Base-by-base conservation (phyloP, 768 basidiomycete genomes). In the Agrocybe pediades region DNA sequence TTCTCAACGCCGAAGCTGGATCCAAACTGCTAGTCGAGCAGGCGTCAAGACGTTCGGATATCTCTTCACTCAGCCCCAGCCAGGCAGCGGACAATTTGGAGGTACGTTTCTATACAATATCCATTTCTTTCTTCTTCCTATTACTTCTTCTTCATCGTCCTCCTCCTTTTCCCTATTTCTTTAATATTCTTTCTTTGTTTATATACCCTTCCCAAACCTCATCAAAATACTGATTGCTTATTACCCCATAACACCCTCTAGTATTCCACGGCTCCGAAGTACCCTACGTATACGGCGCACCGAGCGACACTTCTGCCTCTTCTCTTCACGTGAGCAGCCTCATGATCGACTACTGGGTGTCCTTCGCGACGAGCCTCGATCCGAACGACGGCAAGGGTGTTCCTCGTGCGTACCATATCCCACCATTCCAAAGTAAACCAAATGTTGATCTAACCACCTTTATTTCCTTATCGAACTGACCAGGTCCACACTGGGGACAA, bases 341-440 rank as follows among this genome's bases (percentile, higher is more conserved):
- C n/a, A 73, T 77, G 68, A 67, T 74, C 23, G 72, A 77, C 52
- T 77, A 75, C 50, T 77, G 73, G 75, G 65, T 77, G 8, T 77
- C 75, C 3, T 77, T 75, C 46, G 68, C 69, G 1, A 71, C 65
- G 2, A 68, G 65, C 27, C 55, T 77, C 33, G 65, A 73, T 51
- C 75, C 74, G 2, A 77, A 77, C 55, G 75, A 77, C 44, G 66
- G 66, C 2, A 62, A 56, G 19, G 74, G 75, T 15, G 42, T 47
- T 30, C 19, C 59, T 46, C 69, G 72, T 73, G 53, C 45, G 67
- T 62, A 3, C 29, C 29, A n/a, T 16, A 11, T 48, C 13, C n/a
- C n/a, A n/a, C n/a, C 23, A 13, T 24, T 41, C 24, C 39, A 43
- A 48, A 25, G 25, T 19, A 42, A 53, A 24, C 41, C 21, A 48